These are phyloP conservation scores for Linanthus parryae DNA, from an alignment of 148 eudicot genomes.

Conservation along the genomic window DNA sequence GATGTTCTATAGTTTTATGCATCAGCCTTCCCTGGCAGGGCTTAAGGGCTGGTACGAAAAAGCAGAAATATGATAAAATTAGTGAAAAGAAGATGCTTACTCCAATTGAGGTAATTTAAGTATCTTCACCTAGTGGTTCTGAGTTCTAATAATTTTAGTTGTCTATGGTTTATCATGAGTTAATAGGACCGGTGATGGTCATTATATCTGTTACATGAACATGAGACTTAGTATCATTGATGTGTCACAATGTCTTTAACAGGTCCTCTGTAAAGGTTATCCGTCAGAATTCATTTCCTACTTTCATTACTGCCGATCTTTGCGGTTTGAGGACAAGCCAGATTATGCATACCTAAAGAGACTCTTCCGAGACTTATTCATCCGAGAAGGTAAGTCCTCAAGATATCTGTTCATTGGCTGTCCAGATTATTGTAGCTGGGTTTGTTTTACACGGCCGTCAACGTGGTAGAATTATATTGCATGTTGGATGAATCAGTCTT, in stretches of 20 bases:
- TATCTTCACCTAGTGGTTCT: too few relatives aligned
- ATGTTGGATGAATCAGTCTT: too few relatives aligned
- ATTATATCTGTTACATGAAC: neutral
- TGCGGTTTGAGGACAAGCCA: constrained; percentile 94
- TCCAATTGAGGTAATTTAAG: constrained; percentile 91
- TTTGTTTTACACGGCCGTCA: too few relatives aligned
- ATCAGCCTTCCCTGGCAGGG: constrained; percentile 97
- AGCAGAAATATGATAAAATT: constrained; percentile 91
- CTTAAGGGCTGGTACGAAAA: constrained; percentile 70
- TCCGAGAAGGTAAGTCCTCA: constrained; percentile 93
- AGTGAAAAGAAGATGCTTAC: constrained; percentile 89
- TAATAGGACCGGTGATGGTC: too few relatives aligned
- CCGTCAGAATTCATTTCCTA: constrained; percentile 92
- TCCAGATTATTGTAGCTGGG: too few relatives aligned
- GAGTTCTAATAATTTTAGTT: too few relatives aligned
- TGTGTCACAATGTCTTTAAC: too few relatives aligned
- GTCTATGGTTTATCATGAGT: too few relatives aligned
- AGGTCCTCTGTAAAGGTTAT: constrained; percentile 84
- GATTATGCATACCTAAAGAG: constrained; percentile 90
- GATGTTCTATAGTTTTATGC: constrained; percentile 9
- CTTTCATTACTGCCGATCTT: constrained; percentile 90
- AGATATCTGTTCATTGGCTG: too few relatives aligned
- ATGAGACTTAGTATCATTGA: too few relatives aligned
- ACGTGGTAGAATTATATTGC: too few relatives aligned
- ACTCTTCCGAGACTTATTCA: constrained; percentile 93